Percentiles rank a stretch among this genome's conserved stretches.
Evolutionary conservation across 768 basidiomycete genomes (phyloP).

Genomic region (Multifurca ochricompacta): DNA sequence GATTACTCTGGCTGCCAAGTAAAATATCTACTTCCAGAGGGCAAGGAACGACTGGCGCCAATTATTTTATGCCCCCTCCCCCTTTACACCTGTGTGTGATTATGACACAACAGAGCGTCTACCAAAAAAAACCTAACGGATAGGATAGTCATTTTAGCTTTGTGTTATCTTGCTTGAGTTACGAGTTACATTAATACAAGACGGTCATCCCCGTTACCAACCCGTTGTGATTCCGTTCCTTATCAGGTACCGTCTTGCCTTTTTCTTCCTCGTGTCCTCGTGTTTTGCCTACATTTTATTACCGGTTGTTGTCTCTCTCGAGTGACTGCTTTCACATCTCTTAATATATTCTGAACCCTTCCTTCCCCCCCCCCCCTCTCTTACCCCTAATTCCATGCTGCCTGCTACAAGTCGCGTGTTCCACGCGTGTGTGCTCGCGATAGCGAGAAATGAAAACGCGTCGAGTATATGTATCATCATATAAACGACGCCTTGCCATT

Average conservation of each 20-base stretch:
- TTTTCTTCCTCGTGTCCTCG: background rate
- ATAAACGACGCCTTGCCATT: conserved; percentile 7
- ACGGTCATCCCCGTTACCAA: no score
- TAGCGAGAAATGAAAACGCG: background rate
- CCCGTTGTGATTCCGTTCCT: no score
- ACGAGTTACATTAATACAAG: no score
- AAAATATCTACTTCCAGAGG: background rate
- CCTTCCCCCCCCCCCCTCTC: background rate
- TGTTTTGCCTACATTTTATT: conserved; percentile 8
- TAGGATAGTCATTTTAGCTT: background rate
- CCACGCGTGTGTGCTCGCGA: conserved; percentile 8
- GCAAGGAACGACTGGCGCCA: background rate
- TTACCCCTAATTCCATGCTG: no score
- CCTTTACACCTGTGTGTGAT: background rate
- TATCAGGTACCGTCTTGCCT: no score
- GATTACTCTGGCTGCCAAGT: background rate
- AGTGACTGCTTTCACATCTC: no score
- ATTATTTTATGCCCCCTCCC: no score
- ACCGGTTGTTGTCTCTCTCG: conserved; percentile 1
- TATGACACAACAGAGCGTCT: background rate
- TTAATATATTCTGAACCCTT: conserved; percentile 7
- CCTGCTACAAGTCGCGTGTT: conserved; percentile 11
- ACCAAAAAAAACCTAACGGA: background rate
- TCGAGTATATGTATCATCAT: no score
- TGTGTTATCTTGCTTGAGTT: no score